Percentiles rank a stretch among this genome's conserved stretches.
phyloP scores from a whole-genome alignment of 768 basidiomycete species.

The Brasilioporus rufonigricans region DNA sequence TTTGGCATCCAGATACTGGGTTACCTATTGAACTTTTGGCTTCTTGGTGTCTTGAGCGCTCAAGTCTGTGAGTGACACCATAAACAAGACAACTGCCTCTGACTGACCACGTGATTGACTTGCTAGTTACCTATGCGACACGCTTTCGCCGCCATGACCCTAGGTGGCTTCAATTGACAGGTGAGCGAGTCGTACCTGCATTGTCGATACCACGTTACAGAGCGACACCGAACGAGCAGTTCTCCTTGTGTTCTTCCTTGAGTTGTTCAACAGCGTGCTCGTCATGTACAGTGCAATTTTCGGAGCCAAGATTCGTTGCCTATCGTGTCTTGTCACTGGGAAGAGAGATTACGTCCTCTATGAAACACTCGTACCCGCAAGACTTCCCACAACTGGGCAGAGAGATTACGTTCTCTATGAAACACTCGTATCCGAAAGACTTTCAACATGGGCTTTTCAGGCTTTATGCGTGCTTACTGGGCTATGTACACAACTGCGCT shows the following conservation, averaged over 20 bases:
- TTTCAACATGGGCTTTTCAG: conserved; percentile 8
- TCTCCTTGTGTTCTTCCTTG: conserved; percentile 3
- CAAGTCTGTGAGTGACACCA: conserved; percentile 6
- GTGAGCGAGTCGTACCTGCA: neutral
- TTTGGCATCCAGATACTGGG: conserved; percentile 1
- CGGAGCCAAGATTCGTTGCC: conserved; percentile 4
- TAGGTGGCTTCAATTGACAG: conserved; percentile 3
- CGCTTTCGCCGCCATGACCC: conserved; percentile 5
- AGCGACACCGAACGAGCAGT: neutral
- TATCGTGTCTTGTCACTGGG: conserved; percentile 9
- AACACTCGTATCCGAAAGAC: neutral
- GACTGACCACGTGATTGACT: neutral
- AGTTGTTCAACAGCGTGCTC: conserved; percentile 6
- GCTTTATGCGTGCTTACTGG: conserved; percentile 8
- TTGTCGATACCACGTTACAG: no score
- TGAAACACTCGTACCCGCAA: neutral
- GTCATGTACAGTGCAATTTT: conserved; percentile 4
- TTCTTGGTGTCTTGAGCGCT: conserved; percentile 1
- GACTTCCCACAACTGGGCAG: conserved; percentile 1
- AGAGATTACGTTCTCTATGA: conserved; percentile 6
- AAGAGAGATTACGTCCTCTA: conserved; percentile 3
- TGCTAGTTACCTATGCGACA: conserved; percentile 1
- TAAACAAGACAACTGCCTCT: neutral
- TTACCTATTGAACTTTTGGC: conserved; percentile 9
- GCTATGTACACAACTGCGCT: neutral